Base-by-base conservation (phyloP, 441 rosid species). In the Bocquillonia castaneifolia region DNA sequence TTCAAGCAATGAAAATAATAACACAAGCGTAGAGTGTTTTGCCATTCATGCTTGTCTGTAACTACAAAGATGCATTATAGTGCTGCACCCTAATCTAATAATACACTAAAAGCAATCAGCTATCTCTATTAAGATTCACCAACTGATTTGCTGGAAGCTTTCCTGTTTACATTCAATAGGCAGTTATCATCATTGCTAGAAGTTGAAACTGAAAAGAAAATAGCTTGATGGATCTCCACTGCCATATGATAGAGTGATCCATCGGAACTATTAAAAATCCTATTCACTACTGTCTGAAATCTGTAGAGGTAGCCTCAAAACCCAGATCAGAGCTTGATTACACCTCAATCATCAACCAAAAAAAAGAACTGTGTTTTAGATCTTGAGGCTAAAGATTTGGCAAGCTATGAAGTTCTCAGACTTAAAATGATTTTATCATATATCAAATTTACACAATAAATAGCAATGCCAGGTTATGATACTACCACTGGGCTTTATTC, bases 281-380 rank as follows among this genome's bases (percentile, higher is more conserved):
- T 40, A 40, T 40, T 40, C 2, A 40, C 45, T 40, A 12, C 45
- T 40, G 12, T 60, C 51, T 60, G 64, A 60, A 59, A 40, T 39
- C 32, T 60, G 14, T 42, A 60, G 51, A 39, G 34, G 29, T 40
- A 40, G 44, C 51, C 50, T 20, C 3, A 60, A n/a, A 40, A 39
- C 48, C 44, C 29, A 39, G 18, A 60, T 17, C 28, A 12, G 28
- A 59, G 28, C 17, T 1, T 14, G 25, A 22, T 34, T 14, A 39
- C 13, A 5, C 10, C 39, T 15, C 6, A 39, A 23, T 13, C 7
- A 61, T 7, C 36, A 22, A 48, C 15, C 3, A 17, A 47, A 26
- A 17, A 12, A 64, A 5, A 47, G 20, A 18, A 50, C 58, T 31
- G 34, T 15, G 66, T 64, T 48, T 64, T 29, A 50, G 57, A 64